Base-by-base conservation (phyloP, 2,329 filamentous ascomycete species). In the Zalaria sp. region DNA sequence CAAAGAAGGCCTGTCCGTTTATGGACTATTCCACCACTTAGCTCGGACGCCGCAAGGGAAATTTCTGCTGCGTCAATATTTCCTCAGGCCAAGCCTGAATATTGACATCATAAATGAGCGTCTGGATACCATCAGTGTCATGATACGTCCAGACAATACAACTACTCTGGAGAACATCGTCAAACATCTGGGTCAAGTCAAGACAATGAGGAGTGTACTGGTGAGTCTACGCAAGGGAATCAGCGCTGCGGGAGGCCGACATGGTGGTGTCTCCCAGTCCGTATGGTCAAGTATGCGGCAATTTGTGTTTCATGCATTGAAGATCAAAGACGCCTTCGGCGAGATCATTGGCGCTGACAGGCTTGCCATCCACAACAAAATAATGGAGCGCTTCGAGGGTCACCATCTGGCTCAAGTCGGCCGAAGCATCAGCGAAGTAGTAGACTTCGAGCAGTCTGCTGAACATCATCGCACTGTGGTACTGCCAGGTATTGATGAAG, bases 1-100 rank as follows among this genome's bases (percentile, higher is more conserved):
- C 1, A 94, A 89, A 57, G 87, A 93, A 62, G 82, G 77, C 10
- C 68, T 91, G 1, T 96, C 85, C 0, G 64, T 94, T 0, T 94
- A 83, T 57, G 88, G 84, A 0, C 65, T 96, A 0, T 93, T 95
- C 46, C 77, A 81, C 44, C 69, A 77, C 42, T 65, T 91, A 27
- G 78, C 82, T 26, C 73, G 73, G 42, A 95, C 87, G 3, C 72
- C 82, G 1, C 87, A 95, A 57, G 91, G 91, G 0, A 85, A 77
- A 50, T 55, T 65, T 26, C 71, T 73, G 35, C 68, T 98, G 4
- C 79, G 83, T n/a, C 80, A 84, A 51, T 73, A 83, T 40, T 91
- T 98, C 49, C 64, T 95, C 5, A 77, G 83, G 0, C 91, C 91
- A 25, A 84, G 78, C 27, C 66, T 79, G 26, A 73, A 91, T 45